Percentiles rank a stretch among this genome's conserved stretches.
These are phyloP conservation scores for Musa acuminata DNA, from an alignment of 176 grass and related monocot genomes.

Conservation along the genomic window DNA sequence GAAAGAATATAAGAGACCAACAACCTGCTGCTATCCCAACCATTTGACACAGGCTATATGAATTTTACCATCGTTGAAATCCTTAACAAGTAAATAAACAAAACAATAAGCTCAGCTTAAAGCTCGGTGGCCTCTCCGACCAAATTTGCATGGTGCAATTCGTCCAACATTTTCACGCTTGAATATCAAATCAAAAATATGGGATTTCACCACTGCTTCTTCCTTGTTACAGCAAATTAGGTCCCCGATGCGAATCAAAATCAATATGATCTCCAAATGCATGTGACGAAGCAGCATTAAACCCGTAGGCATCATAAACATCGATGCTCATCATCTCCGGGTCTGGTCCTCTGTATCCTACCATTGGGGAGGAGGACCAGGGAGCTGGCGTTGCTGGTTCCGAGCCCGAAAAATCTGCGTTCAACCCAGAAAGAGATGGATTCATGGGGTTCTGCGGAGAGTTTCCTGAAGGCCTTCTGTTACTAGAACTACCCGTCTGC, in stretches of 20 bases:
- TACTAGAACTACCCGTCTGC: conserved; percentile 26
- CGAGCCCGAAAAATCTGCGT: conserved; percentile 3
- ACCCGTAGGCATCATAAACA: conserved; percentile 36
- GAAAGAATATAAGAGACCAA: too few species aligned
- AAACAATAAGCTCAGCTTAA: background rate
- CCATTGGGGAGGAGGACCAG: conserved; percentile 30
- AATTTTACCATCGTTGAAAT: too few species aligned
- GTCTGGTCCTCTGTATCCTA: conserved; percentile 30
- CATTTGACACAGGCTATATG: too few species aligned
- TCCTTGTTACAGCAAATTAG: conserved; percentile 32
- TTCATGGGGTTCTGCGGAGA: conserved; percentile 22
- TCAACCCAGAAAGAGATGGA: background rate
- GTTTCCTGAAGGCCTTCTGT: conserved; percentile 31
- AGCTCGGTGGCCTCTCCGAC: too few species aligned
- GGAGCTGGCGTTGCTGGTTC: conserved; percentile 25
- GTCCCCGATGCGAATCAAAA: conserved; percentile 18
- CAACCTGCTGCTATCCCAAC: too few species aligned
- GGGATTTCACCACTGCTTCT: background rate
- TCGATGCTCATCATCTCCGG: conserved; percentile 18
- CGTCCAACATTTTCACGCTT: background rate
- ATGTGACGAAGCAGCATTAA: conserved; percentile 25
- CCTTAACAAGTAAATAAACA: background rate
- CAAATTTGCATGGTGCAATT: background rate
- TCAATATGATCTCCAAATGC: conserved; percentile 22
- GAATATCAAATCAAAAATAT: background rate